Percentiles rank a stretch among this genome's conserved stretches.
phyloP scores from a whole-genome alignment of 495 filamentous ascomycete species.

The Aspergillus baeticus region DNA sequence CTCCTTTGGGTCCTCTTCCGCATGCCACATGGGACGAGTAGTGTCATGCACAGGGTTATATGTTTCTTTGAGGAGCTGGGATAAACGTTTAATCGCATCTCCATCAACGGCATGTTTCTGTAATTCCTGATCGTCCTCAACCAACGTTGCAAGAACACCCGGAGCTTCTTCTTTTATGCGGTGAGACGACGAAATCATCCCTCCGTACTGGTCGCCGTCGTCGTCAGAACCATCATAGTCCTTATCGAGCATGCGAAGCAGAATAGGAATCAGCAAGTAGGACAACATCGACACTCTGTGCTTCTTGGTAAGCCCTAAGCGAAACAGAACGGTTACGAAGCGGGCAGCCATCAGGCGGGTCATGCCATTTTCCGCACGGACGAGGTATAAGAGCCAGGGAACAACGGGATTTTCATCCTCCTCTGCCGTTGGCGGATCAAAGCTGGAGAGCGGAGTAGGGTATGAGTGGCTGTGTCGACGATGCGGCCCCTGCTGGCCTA shows the following conservation, averaged over 20 bases:
- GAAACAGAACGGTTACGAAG: constrained; percentile 73
- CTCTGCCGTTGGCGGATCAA: constrained; percentile 43
- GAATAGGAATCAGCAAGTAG: constrained; percentile 67
- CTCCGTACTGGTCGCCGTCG: constrained; percentile 38
- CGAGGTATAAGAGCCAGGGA: constrained; percentile 75
- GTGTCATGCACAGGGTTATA: constrained; percentile 48
- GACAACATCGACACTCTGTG: constrained; percentile 61
- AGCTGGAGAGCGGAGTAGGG: constrained; percentile 32
- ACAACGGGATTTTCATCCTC: constrained; percentile 78
- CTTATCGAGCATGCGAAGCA: constrained; percentile 68
- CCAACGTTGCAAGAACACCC: constrained; percentile 70
- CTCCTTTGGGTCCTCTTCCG: constrained; percentile 27
- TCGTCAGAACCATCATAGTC: constrained; percentile 44
- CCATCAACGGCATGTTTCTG: constrained; percentile 84
- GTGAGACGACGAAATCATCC: constrained; percentile 36
- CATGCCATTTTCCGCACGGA: constrained; percentile 60
- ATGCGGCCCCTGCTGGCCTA: constrained; percentile 48
- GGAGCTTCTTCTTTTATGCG: constrained; percentile 68
- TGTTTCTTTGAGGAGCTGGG: constrained; percentile 73
- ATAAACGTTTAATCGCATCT: constrained; percentile 67
- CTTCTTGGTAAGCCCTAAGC: constrained; percentile 63
- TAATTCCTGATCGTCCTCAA: constrained; percentile 70
- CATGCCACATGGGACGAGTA: constrained; percentile 39
- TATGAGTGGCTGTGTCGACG: constrained; percentile 43
- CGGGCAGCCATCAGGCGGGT: constrained; percentile 76